Conservation (phyloP, 306 rosid species). For the Abrus pulchellus region DNA sequence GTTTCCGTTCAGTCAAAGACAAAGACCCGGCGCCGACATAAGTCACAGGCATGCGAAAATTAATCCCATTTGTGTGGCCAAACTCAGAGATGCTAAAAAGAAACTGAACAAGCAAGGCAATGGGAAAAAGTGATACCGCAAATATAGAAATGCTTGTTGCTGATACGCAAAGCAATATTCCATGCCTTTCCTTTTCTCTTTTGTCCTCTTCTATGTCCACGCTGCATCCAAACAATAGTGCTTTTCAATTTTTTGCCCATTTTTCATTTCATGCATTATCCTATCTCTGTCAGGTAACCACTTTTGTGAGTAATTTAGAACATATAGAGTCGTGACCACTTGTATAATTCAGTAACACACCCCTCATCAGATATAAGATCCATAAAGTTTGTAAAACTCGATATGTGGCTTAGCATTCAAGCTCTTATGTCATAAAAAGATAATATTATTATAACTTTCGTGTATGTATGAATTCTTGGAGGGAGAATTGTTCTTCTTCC, state of each 20-base stretch:
- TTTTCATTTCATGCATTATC: slow-evolving; percentile 1
- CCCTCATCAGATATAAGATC: too few relatives aligned
- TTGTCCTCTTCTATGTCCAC: slow-evolving; percentile 19
- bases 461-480: not conserved
- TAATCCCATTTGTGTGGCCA: slow-evolving; percentile 50
- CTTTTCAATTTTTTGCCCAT: not conserved
- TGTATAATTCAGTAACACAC: too few relatives aligned
- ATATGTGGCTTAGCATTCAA: too few relatives aligned
- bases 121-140: slow-evolving; percentile 8
- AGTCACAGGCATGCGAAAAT: not conserved
- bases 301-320: not conserved
- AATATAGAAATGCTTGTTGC: slow-evolving; percentile 35
- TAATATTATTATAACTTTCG: not conserved
- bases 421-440: too few relatives aligned
- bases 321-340: not conserved
- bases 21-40: slow-evolving; percentile 13
- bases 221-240: not conserved
- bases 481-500: not conserved
- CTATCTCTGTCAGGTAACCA: not conserved
- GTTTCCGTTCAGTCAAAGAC: slow-evolving; percentile 21
- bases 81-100: slow-evolving; percentile 22
- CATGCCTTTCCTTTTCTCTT: slow-evolving; percentile 11
- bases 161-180: slow-evolving; percentile 51
- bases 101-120: slow-evolving; percentile 13
- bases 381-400: too few relatives aligned